Percentiles rank a stretch among this genome's conserved stretches.
phyloP scores from a whole-genome alignment of 148 eudicot genomes.

The Camellia granthamiana region DNA sequence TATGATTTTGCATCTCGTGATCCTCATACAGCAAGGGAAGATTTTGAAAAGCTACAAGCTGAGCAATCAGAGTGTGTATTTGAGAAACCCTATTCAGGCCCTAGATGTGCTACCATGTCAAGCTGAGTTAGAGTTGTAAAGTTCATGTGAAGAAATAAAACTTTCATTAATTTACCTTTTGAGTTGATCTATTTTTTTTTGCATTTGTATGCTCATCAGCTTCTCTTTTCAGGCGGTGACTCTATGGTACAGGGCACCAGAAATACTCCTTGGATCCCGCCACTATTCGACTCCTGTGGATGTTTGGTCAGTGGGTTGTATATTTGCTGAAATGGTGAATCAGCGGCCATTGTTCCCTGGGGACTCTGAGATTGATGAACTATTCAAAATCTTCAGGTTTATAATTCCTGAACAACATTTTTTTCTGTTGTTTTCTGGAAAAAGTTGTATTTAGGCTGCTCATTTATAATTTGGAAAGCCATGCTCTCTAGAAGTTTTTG shows the following conservation, averaged over 20 bases:
- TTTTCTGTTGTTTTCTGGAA: not conserved
- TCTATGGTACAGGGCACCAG: constrained; percentile 97
- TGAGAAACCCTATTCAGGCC: not conserved
- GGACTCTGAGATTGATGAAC: constrained; percentile 87
- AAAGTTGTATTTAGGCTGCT: not conserved
- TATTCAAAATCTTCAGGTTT: constrained; percentile 83
- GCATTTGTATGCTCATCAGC: constrained; percentile 9
- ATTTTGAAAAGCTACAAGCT: no score
- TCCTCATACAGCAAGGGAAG: no score
- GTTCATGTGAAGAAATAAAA: not conserved
- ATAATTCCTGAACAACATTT: not conserved
- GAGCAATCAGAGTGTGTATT: no score
- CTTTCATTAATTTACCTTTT: not conserved
- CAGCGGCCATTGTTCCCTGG: constrained; percentile 88
- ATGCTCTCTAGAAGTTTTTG: not conserved
- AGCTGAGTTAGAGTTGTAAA: not conserved
- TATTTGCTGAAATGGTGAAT: constrained; percentile 99
- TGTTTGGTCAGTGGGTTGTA: constrained; percentile 97
- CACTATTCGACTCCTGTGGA: constrained; percentile 97
- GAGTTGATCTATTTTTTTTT: not conserved
- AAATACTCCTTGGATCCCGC: constrained; percentile 89
- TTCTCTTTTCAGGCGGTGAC: constrained; percentile 77
- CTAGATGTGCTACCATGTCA: not conserved
- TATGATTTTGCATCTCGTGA: no score
- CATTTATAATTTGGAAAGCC: not conserved